A percentile compares a stretch with the other conserved stretches of the same genome.
Evolutionary conservation across 306 rosid genomes (phyloP).

Genomic region (Clitoria ternatea): DNA sequence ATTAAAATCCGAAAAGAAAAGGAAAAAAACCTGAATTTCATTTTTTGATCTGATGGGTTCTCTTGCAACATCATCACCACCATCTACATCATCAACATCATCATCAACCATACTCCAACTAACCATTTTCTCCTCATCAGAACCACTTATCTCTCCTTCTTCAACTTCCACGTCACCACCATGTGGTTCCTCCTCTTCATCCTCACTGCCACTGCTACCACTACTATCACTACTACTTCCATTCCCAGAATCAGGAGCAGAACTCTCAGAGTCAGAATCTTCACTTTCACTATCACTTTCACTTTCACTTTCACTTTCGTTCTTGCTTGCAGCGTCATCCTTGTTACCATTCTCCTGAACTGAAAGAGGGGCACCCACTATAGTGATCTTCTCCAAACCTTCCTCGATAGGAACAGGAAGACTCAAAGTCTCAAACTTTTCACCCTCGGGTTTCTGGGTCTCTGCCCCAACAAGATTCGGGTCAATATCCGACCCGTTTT

Average conservation of each 20-base stretch:
- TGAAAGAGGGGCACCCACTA: constrained; percentile 23
- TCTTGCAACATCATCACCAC: constrained; percentile 22
- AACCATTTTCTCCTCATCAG: constrained; percentile 30
- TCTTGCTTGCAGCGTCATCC: neutral
- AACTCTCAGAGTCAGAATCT: constrained; percentile 41
- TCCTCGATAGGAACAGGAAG: constrained; percentile 31
- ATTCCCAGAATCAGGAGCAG: constrained; percentile 35
- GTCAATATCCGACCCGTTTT: neutral
- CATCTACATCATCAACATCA: constrained; percentile 11
- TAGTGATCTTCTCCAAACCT: constrained; percentile 44
- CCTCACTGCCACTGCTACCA: neutral
- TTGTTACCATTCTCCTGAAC: neutral
- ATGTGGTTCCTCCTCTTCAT: neutral
- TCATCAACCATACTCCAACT: constrained; percentile 25
- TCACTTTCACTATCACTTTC: constrained; percentile 31
- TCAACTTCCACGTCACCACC: constrained; percentile 52
- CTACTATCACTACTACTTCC: constrained; percentile 14
- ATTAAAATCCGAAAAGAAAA: neutral
- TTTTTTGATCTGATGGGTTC: constrained; percentile 63
- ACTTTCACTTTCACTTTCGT: neutral
- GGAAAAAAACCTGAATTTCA: constrained; percentile 62
- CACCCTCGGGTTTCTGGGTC: neutral
- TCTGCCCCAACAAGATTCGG: neutral
- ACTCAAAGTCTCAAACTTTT: constrained; percentile 20
- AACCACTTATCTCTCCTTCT: constrained; percentile 73